Evolutionary conservation across 1,284 basidiomycete species (phyloP), one percentile per base, ranked within the genome.

Genomic region (Cryptococcus maquisensis): DNA sequence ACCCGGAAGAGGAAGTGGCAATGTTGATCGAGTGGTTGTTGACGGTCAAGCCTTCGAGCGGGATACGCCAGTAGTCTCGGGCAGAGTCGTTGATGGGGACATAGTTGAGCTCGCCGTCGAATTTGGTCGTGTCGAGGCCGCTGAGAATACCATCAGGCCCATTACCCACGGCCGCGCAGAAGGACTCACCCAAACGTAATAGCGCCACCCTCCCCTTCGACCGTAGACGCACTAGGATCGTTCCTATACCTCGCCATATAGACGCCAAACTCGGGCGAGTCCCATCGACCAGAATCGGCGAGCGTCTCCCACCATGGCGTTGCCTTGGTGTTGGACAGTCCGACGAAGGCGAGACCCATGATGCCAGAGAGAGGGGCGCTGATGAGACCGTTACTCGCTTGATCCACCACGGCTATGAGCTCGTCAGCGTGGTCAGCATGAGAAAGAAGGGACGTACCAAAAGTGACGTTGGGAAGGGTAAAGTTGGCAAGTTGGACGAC

Each of bases 401-500:
- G 53, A 51, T 76, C 74, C 48, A 80, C 79, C 10, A 79, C 69
- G 28, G 74, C 79, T 72, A n/a, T 20, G 12, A n/a, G 13, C 13
- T 40, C 13, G n/a, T 40, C 21, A 40, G 39, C 16, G 16, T 5
- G n/a, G 28, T 40, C 21, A 8, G 9, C 21, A 3, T n/a, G 21
- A 4, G n/a, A 50, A 46, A 47, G 52, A 48, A 5, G 48, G 20
- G 44, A 23, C 76, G 42, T 49, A 78, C 79, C 87, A 65, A 91
- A 87, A 0, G 79, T 76, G 69, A 91, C 88, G 49, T 83, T 80
- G 16, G 78, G 63, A 4, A 92, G 84, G 13, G 81, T 81, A 71
- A 90, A 92, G 2, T 88, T 89, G 2, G 84, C 90, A 81, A 92
- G 86, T 61, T 86, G 81, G 3, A 95, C 83, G 0, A 78, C 78